phyloP scores from a whole-genome alignment of 2,329 filamentous ascomycete genomes.

The Drechslera avenae region DNA sequence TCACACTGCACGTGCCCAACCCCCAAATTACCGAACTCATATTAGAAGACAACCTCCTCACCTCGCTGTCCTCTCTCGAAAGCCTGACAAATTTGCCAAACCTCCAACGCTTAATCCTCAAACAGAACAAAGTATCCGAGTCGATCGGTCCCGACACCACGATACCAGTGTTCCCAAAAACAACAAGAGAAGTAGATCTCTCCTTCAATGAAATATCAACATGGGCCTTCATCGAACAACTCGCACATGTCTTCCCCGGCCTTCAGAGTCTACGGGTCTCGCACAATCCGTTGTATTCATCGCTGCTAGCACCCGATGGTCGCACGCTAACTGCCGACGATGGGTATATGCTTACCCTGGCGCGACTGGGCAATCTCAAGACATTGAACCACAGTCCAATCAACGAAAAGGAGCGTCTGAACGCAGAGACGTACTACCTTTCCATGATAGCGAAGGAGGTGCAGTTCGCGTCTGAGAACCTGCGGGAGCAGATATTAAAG shows the following conservation, averaged over 20 bases:
- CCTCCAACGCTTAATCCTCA: slow-evolving; percentile 63
- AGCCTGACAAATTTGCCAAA: slow-evolving; percentile 64
- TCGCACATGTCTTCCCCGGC: slow-evolving; percentile 72
- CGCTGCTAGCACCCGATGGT: slow-evolving; percentile 51
- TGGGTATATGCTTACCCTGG: slow-evolving; percentile 86
- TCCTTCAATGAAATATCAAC: slow-evolving; percentile 55
- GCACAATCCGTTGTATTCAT: slow-evolving; percentile 82
- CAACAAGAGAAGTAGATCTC: slow-evolving; percentile 51
- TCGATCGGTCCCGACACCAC: slow-evolving; percentile 31
- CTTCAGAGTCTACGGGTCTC: slow-evolving; percentile 77
- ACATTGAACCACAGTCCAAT: slow-evolving; percentile 75
- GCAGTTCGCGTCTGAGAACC: slow-evolving; percentile 60
- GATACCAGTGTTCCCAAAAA: slow-evolving; percentile 34
- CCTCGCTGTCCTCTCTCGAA: slow-evolving; percentile 61
- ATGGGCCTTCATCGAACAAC: slow-evolving; percentile 75
- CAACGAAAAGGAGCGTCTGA: slow-evolving; percentile 73
- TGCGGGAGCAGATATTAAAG: slow-evolving; percentile 60
- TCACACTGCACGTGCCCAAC: slow-evolving; percentile 49
- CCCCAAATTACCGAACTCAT: slow-evolving; percentile 66
- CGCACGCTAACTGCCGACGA: slow-evolving; percentile 67
- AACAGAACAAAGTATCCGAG: slow-evolving; percentile 72
- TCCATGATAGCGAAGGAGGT: slow-evolving; percentile 80
- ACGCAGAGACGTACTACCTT: slow-evolving; percentile 94
- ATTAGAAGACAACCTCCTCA: slow-evolving; percentile 75
- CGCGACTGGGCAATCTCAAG: slow-evolving; percentile 70